phyloP scores from a whole-genome alignment of 2,329 filamentous ascomycete species.

The Fusarium metavorans region DNA sequence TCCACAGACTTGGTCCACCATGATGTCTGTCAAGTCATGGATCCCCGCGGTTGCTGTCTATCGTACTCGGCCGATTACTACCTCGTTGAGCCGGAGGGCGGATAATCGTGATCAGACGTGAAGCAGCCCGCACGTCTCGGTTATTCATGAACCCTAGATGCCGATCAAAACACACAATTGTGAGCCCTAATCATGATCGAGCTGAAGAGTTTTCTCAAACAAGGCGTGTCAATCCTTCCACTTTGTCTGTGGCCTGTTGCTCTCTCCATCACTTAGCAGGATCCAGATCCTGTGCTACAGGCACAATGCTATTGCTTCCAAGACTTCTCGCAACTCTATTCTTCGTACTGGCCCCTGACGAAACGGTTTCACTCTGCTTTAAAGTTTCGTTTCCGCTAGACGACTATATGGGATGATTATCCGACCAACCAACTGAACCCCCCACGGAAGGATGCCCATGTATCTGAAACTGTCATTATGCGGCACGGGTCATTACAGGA shows the following conservation, averaged over 20 bases:
- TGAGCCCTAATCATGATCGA: background rate
- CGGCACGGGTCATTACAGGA: conserved; percentile 11
- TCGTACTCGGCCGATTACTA: conserved; percentile 4
- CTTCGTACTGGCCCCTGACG: background rate
- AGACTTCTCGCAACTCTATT: background rate
- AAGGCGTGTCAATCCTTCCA: background rate
- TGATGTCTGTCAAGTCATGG: background rate
- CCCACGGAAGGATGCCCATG: conserved; percentile 3
- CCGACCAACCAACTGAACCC: conserved; percentile 2
- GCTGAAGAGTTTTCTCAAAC: background rate
- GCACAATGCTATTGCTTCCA: background rate
- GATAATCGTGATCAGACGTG: background rate
- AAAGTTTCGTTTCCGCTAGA: background rate
- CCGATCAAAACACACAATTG: conserved; percentile 17
- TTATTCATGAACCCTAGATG: conserved; percentile 14
- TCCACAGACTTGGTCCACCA: background rate
- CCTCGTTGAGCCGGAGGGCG: background rate
- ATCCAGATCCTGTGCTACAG: background rate
- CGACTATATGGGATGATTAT: conserved; percentile 8
- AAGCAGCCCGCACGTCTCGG: background rate
- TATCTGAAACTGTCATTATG: conserved; percentile 29
- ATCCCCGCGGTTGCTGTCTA: background rate
- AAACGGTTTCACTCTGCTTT: conserved; percentile 11
- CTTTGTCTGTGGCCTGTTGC: background rate
- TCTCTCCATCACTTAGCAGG: background rate